These are phyloP conservation scores for Starmera amethionina DNA, from an alignment of 805 yeast genomes.

Conservation along the genomic window DNA sequence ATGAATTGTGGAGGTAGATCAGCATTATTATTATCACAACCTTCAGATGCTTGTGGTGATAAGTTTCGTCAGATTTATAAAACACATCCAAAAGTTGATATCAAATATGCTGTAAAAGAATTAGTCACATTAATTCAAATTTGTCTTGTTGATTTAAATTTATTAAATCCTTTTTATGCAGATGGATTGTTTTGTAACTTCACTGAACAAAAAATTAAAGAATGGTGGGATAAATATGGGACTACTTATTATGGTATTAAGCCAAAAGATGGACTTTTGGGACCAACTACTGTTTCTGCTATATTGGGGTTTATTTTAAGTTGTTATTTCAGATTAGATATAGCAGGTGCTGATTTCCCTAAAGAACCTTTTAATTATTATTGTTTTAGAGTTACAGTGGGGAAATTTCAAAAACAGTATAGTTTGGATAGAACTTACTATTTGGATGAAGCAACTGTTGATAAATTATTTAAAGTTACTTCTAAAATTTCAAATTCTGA, in stretches of 20 bases:
- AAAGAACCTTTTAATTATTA: constrained; percentile 81
- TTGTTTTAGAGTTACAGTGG: constrained; percentile 54
- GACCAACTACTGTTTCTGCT: constrained; percentile 66
- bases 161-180: constrained; percentile 56
- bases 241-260: constrained; percentile 26
- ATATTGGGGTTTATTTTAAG: constrained; percentile 69
- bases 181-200: constrained; percentile 80
- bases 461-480: constrained; percentile 36
- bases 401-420: constrained; percentile 69
- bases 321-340: constrained; percentile 53
- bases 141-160: constrained; percentile 65
- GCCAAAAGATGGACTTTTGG: constrained; percentile 44
- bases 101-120: constrained; percentile 31
- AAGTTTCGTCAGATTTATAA: constrained; percentile 72
- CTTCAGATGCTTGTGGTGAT: constrained; percentile 70
- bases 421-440: constrained; percentile 40
- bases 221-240: constrained; percentile 83
- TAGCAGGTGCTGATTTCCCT: constrained; percentile 52
- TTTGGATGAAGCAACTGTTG: constrained; percentile 48
- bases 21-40: constrained; percentile 56
- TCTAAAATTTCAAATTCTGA: constrained; percentile 34
- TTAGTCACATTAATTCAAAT: constrained; percentile 68
- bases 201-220: constrained; percentile 59
- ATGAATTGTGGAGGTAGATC: constrained; percentile 83
- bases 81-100: constrained; percentile 30